Evolutionary conservation across 225 moss, liverwort and hornwort genomes (phyloP).

Genomic region (Thuidium tamariscinum): DNA sequence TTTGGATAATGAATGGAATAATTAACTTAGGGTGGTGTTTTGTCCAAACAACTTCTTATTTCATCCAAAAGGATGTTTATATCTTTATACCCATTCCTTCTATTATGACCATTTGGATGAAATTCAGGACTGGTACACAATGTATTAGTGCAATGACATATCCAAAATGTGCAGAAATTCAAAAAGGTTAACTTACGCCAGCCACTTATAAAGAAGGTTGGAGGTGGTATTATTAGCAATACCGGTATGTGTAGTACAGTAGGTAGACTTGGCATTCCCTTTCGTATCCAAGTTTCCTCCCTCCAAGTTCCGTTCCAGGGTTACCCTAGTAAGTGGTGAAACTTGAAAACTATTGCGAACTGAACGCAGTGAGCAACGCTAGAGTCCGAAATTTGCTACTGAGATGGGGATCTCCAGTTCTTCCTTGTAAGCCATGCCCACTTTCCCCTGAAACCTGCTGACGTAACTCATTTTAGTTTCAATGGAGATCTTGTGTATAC

Average conservation of each 20-base stretch:
- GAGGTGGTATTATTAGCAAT: not conserved
- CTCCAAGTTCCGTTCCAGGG: not conserved
- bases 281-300: not conserved
- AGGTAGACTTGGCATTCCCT: not conserved
- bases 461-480: not conserved
- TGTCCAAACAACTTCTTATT: not conserved
- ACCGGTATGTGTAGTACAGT: not conserved
- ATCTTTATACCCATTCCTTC: not conserved
- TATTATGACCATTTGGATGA: not conserved
- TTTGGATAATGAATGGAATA: not conserved
- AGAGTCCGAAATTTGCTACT: not conserved
- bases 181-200: not conserved
- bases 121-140: not conserved
- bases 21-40: not conserved
- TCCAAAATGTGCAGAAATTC: not conserved
- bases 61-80: not conserved
- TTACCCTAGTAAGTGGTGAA: not conserved
- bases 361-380: not conserved
- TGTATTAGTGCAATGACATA: not conserved
- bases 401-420: not conserved
- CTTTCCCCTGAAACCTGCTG: not conserved
- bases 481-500: not conserved
- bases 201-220: not conserved
- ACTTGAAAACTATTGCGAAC: not conserved
- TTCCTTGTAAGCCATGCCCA: constrained; percentile 4